phyloP scores from a whole-genome alignment of 345 rosid species.

The Raphanus sativus region DNA sequence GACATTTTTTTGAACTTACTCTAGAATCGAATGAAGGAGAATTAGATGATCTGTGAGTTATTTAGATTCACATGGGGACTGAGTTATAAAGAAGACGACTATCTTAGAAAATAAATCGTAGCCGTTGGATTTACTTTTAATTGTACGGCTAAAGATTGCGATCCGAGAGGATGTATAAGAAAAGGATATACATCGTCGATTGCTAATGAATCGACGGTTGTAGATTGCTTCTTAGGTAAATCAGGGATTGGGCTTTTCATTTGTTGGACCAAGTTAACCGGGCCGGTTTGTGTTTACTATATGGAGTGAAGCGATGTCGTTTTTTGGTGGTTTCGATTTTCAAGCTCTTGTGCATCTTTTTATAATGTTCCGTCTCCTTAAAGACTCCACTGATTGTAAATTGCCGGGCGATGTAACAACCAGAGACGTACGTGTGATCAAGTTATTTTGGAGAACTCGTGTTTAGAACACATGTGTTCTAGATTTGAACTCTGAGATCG shows the following conservation, averaged over 20 bases:
- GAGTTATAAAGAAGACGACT: slow-evolving; percentile 20
- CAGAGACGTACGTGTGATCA: background rate
- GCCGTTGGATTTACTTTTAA: background rate
- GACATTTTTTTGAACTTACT: slow-evolving; percentile 31
- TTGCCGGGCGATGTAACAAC: background rate
- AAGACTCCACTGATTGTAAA: background rate
- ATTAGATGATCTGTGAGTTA: background rate
- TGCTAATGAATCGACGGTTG: background rate
- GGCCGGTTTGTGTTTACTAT: background rate
- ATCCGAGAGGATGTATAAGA: background rate
- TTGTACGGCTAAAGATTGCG: background rate
- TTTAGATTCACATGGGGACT: background rate
- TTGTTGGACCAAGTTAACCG: background rate
- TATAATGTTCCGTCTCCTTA: background rate
- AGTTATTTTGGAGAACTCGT: too few species aligned
- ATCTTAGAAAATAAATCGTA: background rate
- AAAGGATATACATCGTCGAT: background rate
- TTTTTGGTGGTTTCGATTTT: background rate
- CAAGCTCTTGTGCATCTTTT: background rate
- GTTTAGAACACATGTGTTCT: too few species aligned
- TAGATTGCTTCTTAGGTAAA: background rate
- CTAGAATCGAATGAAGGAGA: background rate
- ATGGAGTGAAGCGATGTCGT: background rate
- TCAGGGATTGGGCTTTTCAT: slow-evolving; percentile 1
- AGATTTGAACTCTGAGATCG: too few species aligned